A percentile compares a stretch with the other conserved stretches of the same genome.
Evolutionary conservation across 2,329 filamentous ascomycete species (phyloP).

Genomic region (Parafenestella ontariensis): DNA sequence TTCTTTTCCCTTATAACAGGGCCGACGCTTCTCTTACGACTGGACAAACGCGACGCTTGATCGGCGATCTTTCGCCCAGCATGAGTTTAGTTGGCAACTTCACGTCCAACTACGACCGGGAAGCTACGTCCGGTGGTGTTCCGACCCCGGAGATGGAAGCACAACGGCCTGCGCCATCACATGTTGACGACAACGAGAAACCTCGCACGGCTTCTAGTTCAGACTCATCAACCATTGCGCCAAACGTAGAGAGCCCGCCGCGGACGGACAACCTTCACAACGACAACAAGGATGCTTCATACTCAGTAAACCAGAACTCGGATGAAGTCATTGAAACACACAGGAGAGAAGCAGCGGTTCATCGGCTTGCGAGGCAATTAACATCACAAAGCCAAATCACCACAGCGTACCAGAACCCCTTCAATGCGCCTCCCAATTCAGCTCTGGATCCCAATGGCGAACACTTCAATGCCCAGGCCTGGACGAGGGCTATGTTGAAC

Average conservation of each 20-base stretch:
- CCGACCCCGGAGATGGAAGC: conserved; percentile 39
- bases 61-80: conserved; percentile 22
- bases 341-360: conserved; percentile 47
- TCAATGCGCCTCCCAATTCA: conserved; percentile 50
- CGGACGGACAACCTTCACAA: conserved; percentile 22
- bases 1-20: not conserved
- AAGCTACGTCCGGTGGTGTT: conserved; percentile 46
- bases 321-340: conserved; percentile 27
- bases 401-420: conserved; percentile 47
- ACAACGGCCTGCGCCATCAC: conserved; percentile 22
- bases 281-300: conserved; percentile 26
- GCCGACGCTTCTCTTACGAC: not conserved
- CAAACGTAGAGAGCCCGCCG: conserved; percentile 31
- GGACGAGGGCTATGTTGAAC: conserved; percentile 60
- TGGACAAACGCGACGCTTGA: conserved; percentile 7
- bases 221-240: conserved; percentile 44
- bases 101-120: conserved; percentile 52
- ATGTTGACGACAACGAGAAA: conserved; percentile 13
- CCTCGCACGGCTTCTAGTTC: conserved; percentile 32
- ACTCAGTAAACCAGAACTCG: conserved; percentile 29
- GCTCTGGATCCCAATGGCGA: conserved; percentile 55
- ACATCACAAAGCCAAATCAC: conserved; percentile 51
- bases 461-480: conserved; percentile 57
- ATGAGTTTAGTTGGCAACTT: conserved; percentile 56
- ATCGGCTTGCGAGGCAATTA: conserved; percentile 51